phyloP scores from a whole-genome alignment of 805 yeast genomes.

The Cyberlindnera japonica region DNA sequence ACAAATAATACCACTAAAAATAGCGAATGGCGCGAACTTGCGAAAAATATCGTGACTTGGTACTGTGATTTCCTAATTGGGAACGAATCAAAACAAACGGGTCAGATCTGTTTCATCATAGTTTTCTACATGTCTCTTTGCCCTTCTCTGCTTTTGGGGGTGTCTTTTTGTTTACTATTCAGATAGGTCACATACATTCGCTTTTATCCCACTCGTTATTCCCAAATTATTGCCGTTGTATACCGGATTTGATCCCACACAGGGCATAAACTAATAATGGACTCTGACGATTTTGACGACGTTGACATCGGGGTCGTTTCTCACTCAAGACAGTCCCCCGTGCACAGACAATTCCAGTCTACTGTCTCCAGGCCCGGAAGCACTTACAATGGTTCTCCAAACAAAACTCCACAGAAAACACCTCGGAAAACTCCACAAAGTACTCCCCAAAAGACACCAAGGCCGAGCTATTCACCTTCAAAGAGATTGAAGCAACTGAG shows the following conservation, averaged over 20 bases:
- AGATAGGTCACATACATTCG: neutral
- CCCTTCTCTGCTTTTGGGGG: neutral
- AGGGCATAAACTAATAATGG: neutral
- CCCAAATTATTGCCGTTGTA: neutral
- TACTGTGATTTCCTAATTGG: neutral
- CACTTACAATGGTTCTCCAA: constrained; percentile 10
- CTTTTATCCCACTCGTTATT: neutral
- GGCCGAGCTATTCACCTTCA: constrained; percentile 19
- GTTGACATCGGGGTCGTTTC: constrained; percentile 19
- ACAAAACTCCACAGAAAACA: constrained; percentile 17
- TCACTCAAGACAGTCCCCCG: constrained; percentile 1
- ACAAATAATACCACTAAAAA: neutral
- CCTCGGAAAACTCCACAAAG: neutral
- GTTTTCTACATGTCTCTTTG: neutral
- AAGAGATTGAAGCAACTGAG: constrained; percentile 19
- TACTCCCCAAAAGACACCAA: constrained; percentile 2
- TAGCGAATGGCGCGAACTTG: neutral
- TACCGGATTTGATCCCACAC: neutral
- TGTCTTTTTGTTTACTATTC: no score
- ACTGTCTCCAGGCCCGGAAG: constrained; percentile 7
- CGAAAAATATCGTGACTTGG: neutral
- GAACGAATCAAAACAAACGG: constrained; percentile 4
- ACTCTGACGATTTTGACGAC: constrained; percentile 19
- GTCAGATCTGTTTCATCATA: constrained; percentile 2
- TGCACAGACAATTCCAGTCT: neutral